Conservation (phyloP, 176 grass and related monocot species). For the Phragmites australis region DNA sequence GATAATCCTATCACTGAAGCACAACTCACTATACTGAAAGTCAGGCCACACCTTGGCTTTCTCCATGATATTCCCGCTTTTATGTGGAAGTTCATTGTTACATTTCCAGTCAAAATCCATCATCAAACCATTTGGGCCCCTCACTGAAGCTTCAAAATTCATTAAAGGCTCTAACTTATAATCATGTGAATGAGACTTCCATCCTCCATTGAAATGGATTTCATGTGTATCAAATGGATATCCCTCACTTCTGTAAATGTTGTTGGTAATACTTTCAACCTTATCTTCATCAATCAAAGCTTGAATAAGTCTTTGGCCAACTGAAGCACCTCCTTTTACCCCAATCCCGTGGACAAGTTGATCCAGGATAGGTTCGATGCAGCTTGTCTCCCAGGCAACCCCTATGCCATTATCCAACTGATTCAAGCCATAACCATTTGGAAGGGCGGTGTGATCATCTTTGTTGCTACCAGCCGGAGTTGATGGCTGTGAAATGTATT, state of each 20-base stretch:
- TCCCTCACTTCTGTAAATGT: conserved; percentile 41
- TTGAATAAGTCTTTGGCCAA: conserved; percentile 77
- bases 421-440: conserved; percentile 53
- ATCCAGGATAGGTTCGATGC: conserved; percentile 66
- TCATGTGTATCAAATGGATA: conserved; percentile 54
- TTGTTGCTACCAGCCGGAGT: conserved; percentile 51
- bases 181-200: conserved; percentile 46
- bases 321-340: conserved; percentile 41
- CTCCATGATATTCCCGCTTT: conserved; percentile 40
- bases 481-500: conserved; percentile 67
- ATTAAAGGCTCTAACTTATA: conserved; percentile 52
- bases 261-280: conserved; percentile 55
- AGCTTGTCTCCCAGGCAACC: conserved; percentile 56
- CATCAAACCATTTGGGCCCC: conserved; percentile 50
- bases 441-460: conserved; percentile 48
- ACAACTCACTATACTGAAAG: conserved; percentile 72
- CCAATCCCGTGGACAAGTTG: conserved; percentile 66
- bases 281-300: conserved; percentile 74
- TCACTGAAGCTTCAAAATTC: conserved; percentile 50
- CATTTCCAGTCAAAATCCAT: conserved; percentile 63
- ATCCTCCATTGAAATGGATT: conserved; percentile 58
- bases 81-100: conserved; percentile 49
- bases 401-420: conserved; percentile 51
- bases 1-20: conserved; percentile 72
- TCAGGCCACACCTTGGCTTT: conserved; percentile 57